Base-by-base conservation (phyloP, 805 yeast genomes). In the Cyberlindnera maritima region DNA sequence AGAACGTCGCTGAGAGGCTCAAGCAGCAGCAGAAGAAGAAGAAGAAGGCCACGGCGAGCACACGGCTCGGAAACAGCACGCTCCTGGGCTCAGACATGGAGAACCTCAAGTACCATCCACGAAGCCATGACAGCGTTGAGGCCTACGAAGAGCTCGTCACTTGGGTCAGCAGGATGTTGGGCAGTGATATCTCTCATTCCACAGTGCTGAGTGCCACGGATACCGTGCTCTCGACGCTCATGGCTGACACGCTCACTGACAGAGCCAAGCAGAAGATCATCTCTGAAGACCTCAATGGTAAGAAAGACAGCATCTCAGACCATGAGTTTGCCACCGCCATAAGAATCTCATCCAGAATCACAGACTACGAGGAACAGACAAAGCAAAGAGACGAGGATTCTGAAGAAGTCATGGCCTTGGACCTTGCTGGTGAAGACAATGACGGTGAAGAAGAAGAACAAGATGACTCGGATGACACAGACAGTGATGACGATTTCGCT, bases 121-220 rank as follows among this genome's bases (percentile, higher is more conserved):
- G 78, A 8, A 74, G 78, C 4, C 74, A 72, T 12, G 75, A 73
- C 17, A 82, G 80, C 14, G 63, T 71, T 2, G 70, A 68, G 26
- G 62, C 70, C 0, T 85, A 81, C 61, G 84, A 80, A 36, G 61
- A 70, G 36, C 70, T 89, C n/a, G 65, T 85, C 49, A 63, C 76
- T 0, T 80, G 87, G 80, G 77, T 86, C 4, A 71, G 76, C 6
- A 62, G 67, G 2, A 68, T 72, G 15, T 65, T 86, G 34, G 85
- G 83, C 12, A 72, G 71, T 41, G 97, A 90, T 61, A 78, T 87
- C n/a, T 79, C 91, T 9, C 89, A 85, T 46, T 87, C 81, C 36
- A 77, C 81, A 2, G 73, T 89, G 2, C 61, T 81, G 18, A 83
- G 94, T 3, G 87, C 90, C 4, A 79, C 88, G 2, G 94, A 87